Percentiles rank a stretch among this genome's conserved stretches.
phyloP scores from a whole-genome alignment of 1,139 yeast species.

The Hyphopichia khmerensis region DNA sequence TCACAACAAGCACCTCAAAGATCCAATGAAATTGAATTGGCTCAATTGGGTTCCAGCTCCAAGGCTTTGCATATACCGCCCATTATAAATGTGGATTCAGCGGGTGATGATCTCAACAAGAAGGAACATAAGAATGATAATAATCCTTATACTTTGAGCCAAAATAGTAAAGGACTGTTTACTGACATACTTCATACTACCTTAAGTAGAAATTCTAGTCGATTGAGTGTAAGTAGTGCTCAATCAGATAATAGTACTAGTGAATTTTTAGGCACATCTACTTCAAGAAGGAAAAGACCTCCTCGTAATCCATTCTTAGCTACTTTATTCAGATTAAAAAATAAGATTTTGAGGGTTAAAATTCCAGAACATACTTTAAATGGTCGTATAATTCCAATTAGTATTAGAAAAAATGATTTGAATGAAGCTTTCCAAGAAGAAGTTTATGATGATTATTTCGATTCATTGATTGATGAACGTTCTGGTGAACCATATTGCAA shows the following conservation, averaged over 20 bases:
- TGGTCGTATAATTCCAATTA: conserved; percentile 77
- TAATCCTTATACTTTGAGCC: conserved; percentile 6
- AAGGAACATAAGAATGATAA: background rate
- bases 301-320: conserved; percentile 16
- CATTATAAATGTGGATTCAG: conserved; percentile 5
- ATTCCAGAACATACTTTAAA: conserved; percentile 54
- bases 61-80: background rate
- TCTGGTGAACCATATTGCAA: conserved; percentile 59
- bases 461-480: conserved; percentile 62
- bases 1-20: background rate
- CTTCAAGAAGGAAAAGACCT: conserved; percentile 18
- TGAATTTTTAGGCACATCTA: conserved; percentile 18
- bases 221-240: conserved; percentile 1
- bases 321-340: conserved; percentile 17
- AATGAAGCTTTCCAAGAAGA: conserved; percentile 28
- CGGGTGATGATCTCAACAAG: background rate
- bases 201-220: background rate
- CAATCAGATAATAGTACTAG: conserved; percentile 8
- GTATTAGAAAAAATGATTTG: conserved; percentile 31
- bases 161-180: background rate
- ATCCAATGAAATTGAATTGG: background rate
- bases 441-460: conserved; percentile 23
- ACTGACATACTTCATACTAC: background rate
- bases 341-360: conserved; percentile 42
- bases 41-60: background rate